Conservation (phyloP, 495 filamentous ascomycete genomes). For the Hyaloscypha finlandica region DNA sequence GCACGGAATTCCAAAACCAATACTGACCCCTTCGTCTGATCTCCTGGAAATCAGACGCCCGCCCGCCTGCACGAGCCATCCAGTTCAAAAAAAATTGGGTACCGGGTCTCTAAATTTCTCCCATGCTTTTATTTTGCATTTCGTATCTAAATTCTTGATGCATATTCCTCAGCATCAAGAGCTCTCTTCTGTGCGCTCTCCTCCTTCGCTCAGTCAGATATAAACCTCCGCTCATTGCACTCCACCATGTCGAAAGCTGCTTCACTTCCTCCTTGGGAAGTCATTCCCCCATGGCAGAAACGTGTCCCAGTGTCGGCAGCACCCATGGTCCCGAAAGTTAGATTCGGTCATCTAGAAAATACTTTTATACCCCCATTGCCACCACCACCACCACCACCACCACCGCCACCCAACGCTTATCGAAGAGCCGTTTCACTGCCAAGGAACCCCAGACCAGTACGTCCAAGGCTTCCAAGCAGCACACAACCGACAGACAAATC, state of each 20-base stretch:
- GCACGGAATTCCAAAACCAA: not conserved
- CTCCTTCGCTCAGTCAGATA: not conserved
- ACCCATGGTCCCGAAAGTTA: not conserved
- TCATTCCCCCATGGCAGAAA: not conserved
- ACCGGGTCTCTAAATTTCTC: not conserved
- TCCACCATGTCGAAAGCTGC: not conserved
- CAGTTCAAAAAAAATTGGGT: not conserved
- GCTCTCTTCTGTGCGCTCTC: not conserved
- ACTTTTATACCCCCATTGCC: not conserved
- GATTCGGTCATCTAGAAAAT: not conserved
- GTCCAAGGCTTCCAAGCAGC: not conserved
- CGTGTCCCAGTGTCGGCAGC: not conserved
- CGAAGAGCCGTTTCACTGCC: not conserved
- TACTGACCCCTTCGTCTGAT: not conserved
- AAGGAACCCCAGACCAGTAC: not conserved
- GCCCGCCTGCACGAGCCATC: not conserved
- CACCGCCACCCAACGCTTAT: not conserved
- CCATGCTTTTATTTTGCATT: too few species aligned
- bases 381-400: not conserved
- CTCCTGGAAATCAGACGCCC: not conserved
- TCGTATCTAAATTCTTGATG: too few species aligned
- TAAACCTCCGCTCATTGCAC: not conserved
- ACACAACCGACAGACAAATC: not conserved
- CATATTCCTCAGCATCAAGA: not conserved
- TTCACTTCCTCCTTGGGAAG: not conserved